Evolutionary conservation across 1,139 yeast genomes (phyloP), one percentile per base, ranked within the genome.

Genomic region (Arxiozyma slooffiae): DNA sequence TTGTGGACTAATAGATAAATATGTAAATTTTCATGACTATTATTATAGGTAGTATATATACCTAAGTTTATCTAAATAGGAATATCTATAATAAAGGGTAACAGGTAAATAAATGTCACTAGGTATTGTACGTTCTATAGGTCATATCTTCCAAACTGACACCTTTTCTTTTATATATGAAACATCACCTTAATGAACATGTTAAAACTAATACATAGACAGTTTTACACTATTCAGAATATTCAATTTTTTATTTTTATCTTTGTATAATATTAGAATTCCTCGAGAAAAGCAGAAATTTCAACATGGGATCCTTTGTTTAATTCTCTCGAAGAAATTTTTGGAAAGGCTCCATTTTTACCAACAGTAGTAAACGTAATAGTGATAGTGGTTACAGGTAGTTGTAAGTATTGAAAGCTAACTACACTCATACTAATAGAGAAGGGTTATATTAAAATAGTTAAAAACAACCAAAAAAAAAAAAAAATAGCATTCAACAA

Each of bases 1-100:
- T 66, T 90, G 97, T 0, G 90, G 84, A 0, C 81, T 83, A 0
- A 96, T 89, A 3, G 95, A 85, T 65, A 84, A 94, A 43, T 94
- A 90, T 7, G 85, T 85, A 44, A 85, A 18, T 34, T 42, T n/a
- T 42, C 39, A 20, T 14, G 30, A 21, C 16, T 30, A 30, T 11
- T 18, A 14, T 30, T 42, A 23, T 30, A 42, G 11, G 36, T 11
- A 30, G n/a, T 30, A 30, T 30, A 30, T 30, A 30, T 6, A 14
- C 36, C 14, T 11, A 30, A 30, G n/a, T 30, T 30, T 30, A 14
- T 30, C n/a, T 30, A 9, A 11, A 30, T 4, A n/a, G n/a, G n/a
- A 30, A 30, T 16, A 9, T 11, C 36, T 30, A 30, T 30, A n/a
- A 11, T 30, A 11, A 11, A 30, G 14, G n/a, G n/a, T n/a, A n/a